Conservation (phyloP, 805 yeast genomes). For the Sugiyamaella floridensis region DNA sequence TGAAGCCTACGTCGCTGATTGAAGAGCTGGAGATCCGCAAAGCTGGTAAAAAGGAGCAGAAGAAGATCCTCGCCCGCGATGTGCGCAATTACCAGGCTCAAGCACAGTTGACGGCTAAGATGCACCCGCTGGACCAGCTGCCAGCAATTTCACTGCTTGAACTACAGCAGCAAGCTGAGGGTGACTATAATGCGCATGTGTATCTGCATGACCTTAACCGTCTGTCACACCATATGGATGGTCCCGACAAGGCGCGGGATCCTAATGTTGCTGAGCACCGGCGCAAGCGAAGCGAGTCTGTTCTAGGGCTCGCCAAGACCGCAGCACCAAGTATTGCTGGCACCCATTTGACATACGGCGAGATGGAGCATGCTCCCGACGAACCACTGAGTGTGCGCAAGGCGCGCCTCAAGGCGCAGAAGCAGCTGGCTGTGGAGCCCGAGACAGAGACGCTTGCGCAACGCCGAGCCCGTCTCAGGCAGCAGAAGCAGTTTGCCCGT, state of each 20-base stretch:
- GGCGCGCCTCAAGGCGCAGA: constrained; percentile 21
- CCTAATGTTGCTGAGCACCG: constrained; percentile 50
- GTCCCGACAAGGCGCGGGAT: constrained; percentile 23
- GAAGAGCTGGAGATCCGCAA: constrained; percentile 34
- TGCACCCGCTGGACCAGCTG: constrained; percentile 26
- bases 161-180: constrained; percentile 26
- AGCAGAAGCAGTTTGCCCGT: constrained; percentile 4
- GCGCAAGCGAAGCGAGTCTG: constrained; percentile 38
- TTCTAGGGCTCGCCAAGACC: background rate
- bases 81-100: constrained; percentile 13
- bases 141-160: constrained; percentile 27
- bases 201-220: constrained; percentile 5
- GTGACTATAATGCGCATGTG: constrained; percentile 23
- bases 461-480: constrained; percentile 15
- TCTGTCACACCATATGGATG: constrained; percentile 20
- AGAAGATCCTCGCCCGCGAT: constrained; percentile 22
- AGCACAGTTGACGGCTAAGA: constrained; percentile 2
- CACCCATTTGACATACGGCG: background rate
- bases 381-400: constrained; percentile 30
- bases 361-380: constrained; percentile 16
- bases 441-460: constrained; percentile 18
- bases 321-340: background rate
- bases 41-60: constrained; percentile 26
- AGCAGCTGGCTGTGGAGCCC: constrained; percentile 5
- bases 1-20: constrained; percentile 29